Percentiles rank a stretch among this genome's conserved stretches.
Conservation (phyloP, 2,329 filamentous ascomycete species). For the Aspergillus chevalieri region DNA sequence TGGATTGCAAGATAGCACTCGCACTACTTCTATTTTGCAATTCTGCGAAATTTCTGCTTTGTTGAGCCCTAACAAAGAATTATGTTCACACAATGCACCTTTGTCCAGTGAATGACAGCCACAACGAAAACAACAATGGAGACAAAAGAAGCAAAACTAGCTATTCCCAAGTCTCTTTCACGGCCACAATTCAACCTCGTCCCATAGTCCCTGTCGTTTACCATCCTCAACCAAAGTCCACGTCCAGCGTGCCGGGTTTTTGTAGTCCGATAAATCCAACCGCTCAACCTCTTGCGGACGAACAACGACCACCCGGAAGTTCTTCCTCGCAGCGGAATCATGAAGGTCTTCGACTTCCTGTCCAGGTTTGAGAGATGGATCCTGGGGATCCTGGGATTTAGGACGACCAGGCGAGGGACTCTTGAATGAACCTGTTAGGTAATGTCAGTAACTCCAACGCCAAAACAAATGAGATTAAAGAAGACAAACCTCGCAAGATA, state of each 20-base stretch:
- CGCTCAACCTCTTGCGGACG: constrained; percentile 71
- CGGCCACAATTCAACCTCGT: constrained; percentile 63
- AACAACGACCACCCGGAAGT: constrained; percentile 85
- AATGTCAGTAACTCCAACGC: constrained; percentile 3
- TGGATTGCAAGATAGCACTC: not conserved
- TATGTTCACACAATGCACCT: not conserved
- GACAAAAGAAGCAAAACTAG: not conserved
- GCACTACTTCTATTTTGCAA: not conserved
- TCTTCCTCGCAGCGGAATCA: constrained; percentile 61
- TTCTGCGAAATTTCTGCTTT: not conserved
- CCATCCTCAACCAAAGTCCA: constrained; percentile 54
- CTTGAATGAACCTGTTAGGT: constrained; percentile 57
- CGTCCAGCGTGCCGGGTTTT: constrained; percentile 57
- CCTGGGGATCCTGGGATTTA: constrained; percentile 45
- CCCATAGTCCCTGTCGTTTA: constrained; percentile 51
- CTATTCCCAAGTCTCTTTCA: constrained; percentile 19
- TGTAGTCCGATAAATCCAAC: constrained; percentile 63
- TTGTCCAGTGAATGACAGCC: not conserved
- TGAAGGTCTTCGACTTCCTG: constrained; percentile 65
- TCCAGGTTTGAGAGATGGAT: constrained; percentile 44
- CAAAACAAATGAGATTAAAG: not conserved
- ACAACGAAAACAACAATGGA: not conserved
- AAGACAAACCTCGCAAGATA: constrained; percentile 59
- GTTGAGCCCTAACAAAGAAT: not conserved
- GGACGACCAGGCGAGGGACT: constrained; percentile 64